These are phyloP conservation scores for Neurospora sp. DNA, from an alignment of 2,329 filamentous ascomycete species.

Conservation along the genomic window DNA sequence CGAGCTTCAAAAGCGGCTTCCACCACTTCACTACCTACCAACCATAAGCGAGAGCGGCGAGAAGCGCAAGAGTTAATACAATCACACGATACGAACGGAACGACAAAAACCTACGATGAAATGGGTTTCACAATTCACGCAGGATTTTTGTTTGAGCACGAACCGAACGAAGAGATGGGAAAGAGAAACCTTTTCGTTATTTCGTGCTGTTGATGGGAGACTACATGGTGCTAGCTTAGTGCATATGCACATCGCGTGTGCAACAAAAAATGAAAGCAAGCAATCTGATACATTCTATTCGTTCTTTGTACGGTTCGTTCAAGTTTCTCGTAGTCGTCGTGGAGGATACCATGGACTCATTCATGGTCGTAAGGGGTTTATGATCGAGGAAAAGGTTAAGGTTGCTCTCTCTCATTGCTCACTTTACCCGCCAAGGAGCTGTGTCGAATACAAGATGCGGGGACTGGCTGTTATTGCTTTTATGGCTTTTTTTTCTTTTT, in stretches of 20 bases:
- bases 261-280: not conserved
- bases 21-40: not conserved
- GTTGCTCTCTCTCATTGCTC: not conserved
- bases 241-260: not conserved
- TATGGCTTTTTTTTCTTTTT: too few relatives aligned
- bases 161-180: not conserved
- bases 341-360: not conserved
- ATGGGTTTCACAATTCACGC: not conserved
- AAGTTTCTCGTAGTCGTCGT: not conserved
- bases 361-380: not conserved
- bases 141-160: not conserved
- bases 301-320: not conserved
- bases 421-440: too few relatives aligned
- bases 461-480: too few relatives aligned
- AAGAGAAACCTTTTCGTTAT: not conserved
- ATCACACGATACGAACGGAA: not conserved
- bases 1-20: not conserved
- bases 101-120: not conserved
- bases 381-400: not conserved
- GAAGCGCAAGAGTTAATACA: not conserved
- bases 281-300: not conserved
- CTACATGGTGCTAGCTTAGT: not conserved
- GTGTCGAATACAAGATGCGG: too few relatives aligned
- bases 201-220: not conserved
- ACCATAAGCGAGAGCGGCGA: not conserved